Evolutionary conservation across 257 asterid species (phyloP), one percentile per base, ranked within the genome.

Genomic region (Gynochthodes officinalis): DNA sequence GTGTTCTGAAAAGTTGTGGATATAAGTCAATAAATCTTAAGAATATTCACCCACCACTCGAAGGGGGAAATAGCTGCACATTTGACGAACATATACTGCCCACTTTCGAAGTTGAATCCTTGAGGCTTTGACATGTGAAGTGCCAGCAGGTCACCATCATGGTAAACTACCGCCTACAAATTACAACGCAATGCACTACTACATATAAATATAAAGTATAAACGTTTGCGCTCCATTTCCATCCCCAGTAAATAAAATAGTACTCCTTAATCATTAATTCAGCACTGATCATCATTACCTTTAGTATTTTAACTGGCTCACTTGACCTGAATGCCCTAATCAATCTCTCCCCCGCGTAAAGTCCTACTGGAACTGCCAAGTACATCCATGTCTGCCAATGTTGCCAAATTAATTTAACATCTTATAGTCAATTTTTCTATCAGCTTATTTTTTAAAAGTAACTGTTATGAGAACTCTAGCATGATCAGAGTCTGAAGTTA

Each of bases 61-160:
- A 90, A 90, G 58, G 97, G 97, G 62, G 97, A 90, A 73, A 90
- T 92, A 32, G 96, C 96, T 21, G 93, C 93, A 42, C 96, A 90
- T 32, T 90, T 90, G 87, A 90, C 96, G 76, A 90, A 89, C 83
- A 90, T 86, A 61, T 90, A 90, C 25, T 90, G 96, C 15, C 97
- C 97, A 80, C 96, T 90, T 73, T 82, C 86, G 68, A 89, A 89
- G 74, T 84, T 86, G 84, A 89, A 87, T 21, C 96, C 93, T 43
- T 90, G 96, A 63, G 97, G 97, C 82, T 87, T 90, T 37, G 97
- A n/a, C n/a, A n/a, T n/a, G n/a, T n/a, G n/a, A n/a, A n/a, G n/a
- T n/a, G n/a, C n/a, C n/a, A n/a, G n/a, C 71, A 90, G 96, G 76
- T 90, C 87, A 73, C 96, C 97, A n/a, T n/a, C n/a, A n/a, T 25